Evolutionary conservation across 116 monocot species (phyloP), one percentile per base, ranked within the genome.

Genomic region (Posidonia oceanica): DNA sequence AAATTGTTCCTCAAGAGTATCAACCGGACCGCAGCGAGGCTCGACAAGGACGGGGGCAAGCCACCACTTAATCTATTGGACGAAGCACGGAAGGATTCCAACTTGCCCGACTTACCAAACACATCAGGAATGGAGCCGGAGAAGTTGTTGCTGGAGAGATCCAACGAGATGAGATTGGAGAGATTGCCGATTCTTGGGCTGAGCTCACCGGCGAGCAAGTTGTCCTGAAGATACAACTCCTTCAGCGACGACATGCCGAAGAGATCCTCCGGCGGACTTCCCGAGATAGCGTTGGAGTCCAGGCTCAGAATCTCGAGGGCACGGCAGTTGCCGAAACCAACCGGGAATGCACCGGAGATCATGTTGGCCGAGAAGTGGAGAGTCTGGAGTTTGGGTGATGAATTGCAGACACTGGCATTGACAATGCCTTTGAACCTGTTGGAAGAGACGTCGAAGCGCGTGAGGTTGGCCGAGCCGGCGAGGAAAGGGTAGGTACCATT

Each of bases 1-100:
- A 83, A 88, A 60, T 96, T 96, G 81, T 85, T 91, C 63, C 83
- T 71, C 38, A 96, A 64, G 55, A 77, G 82, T n/a, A 96, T 73
- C 18, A 82, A 52, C 56, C 40, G 67, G 8, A 96, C 72, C 2
- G 77, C 23, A 8, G 80, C 66, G 57, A 83, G 75, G 54, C 69
- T 83, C 5, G 86, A 88, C 22, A 91, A 55, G 16, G 88, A 91
- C 44, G 81, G 29, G 36, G 91, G 91, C 40, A 91, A 66, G 15
- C 1, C 38, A 21, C 91, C 95, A 1, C 17, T 38, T 70, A 94
- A 84, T 12, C 39, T 36, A 54, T 91, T 90, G 13, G 80, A 84
- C n/a, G 80, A 65, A 55, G 88, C 88, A 66, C 62, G 75, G 37
- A 94, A 84, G 3, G n/a, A 73, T 58, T 86, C 71, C 54, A 94